Evolutionary conservation across 768 basidiomycete species (phyloP), one percentile per base, ranked within the genome.

Genomic region (Dacryopinax primogenitus): DNA sequence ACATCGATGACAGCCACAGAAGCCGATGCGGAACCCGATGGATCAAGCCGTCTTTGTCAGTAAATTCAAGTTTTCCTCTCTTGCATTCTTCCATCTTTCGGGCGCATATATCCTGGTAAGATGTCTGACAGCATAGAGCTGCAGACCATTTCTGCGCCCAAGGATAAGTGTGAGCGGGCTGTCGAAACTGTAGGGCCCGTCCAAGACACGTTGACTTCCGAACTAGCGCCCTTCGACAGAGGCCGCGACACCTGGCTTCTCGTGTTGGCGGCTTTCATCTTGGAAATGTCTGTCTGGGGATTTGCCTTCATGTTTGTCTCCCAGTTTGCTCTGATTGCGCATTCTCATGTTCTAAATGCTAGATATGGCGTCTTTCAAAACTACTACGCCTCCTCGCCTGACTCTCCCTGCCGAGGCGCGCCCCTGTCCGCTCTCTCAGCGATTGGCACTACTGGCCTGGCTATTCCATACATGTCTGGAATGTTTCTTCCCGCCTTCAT

Each of bases 351-450:
- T 39, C 12, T 47, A 9, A 9, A 18, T 9, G 36, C 18, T 26
- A 39, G 62, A n/a, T 45, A 34, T 23, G 63, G 65, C 16, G 37
- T 66, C 37, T 66, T 66, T 33, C 39, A 66, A 39, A 39, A 51
- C 28, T 65, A 61, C 33, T 65, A 65, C 33, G 33, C 41, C 62
- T 58, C 51, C 21, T 58, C 51, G 26, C 45, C 45, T 11, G 11
- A 11, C 7, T 58, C 51, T 6, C 51, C 51, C 7, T 58, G 26
- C 30, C 51, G 30, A 4, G 51, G 21, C 51, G 26, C 13, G 4
- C 32, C 51, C 3, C 4, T 58, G 15, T 58, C 51, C 21, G 51
- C 51, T 30, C 12, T 58, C 26, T 58, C 51, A 28, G 51, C 51
- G 3, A 58, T 58, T 6, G 51, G 51, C 15, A 58, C 51, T 3